Conservation (phyloP, 441 rosid genomes). For the Aquilaria agallochum region DNA sequence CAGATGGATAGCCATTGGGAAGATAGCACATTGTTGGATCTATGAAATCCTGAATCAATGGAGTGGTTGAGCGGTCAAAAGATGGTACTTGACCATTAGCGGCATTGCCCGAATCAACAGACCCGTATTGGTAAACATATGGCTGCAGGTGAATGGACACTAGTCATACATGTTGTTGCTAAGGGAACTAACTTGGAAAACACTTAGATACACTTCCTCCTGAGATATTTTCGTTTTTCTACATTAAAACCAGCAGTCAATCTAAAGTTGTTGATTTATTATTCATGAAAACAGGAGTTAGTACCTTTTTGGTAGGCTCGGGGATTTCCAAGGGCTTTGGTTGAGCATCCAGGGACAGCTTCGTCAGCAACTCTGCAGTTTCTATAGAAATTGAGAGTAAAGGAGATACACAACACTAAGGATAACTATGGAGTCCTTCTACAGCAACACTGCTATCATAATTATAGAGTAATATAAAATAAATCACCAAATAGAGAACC, state of each 20-base stretch:
- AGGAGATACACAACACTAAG: constrained; percentile 25
- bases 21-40: constrained; percentile 57
- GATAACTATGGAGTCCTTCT: too few relatives aligned
- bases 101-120: constrained; percentile 32
- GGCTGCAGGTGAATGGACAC: constrained; percentile 25
- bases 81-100: constrained; percentile 58
- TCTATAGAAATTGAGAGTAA: constrained; percentile 47
- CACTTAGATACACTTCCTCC: too few relatives aligned
- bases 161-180: not conserved
- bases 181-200: too few relatives aligned
- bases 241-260: not conserved
- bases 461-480: too few relatives aligned
- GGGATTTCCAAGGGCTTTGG: constrained; percentile 61
- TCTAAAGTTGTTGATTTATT: not conserved
- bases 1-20: constrained; percentile 47
- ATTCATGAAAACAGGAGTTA: not conserved
- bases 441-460: too few relatives aligned
- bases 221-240: too few relatives aligned
- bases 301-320: constrained; percentile 80
- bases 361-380: constrained; percentile 83
- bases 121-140: constrained; percentile 54
- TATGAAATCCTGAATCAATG: constrained; percentile 42
- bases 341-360: constrained; percentile 64
- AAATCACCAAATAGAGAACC: too few relatives aligned
- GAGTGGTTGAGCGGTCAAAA: constrained; percentile 56